Conservation (phyloP, 2,329 filamentous ascomycete genomes). For the Colletotrichum cordylinicola region DNA sequence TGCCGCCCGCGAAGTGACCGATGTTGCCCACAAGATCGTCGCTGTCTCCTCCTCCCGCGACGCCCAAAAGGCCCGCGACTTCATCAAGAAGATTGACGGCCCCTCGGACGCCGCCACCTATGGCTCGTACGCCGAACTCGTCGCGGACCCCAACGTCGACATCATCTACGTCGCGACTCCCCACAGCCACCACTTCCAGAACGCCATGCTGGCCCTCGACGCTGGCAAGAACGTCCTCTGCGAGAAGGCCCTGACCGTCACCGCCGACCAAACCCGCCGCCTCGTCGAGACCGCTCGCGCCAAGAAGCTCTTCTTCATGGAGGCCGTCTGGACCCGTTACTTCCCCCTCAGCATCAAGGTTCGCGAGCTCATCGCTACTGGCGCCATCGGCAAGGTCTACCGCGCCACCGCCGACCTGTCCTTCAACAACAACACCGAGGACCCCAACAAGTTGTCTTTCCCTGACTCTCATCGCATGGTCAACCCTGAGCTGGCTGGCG, state of each 20-base stretch:
- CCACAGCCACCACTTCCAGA: slow-evolving; percentile 93
- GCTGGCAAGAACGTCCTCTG: slow-evolving; percentile 89
- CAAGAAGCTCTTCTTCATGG: slow-evolving; percentile 81
- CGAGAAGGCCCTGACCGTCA: slow-evolving; percentile 90
- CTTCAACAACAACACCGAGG: slow-evolving; percentile 62
- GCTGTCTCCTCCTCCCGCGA: slow-evolving; percentile 84
- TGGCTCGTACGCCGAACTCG: slow-evolving; percentile 82
- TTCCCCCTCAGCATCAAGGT: slow-evolving; percentile 84
- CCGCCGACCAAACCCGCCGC: slow-evolving; percentile 75
- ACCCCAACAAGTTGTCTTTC: slow-evolving; percentile 64
- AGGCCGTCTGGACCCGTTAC: slow-evolving; percentile 89
- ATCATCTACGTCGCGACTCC: slow-evolving; percentile 90
- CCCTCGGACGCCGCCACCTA: slow-evolving; percentile 74
- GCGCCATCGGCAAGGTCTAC: slow-evolving; percentile 65
- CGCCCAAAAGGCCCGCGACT: slow-evolving; percentile 70
- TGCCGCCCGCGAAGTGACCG: slow-evolving; percentile 68
- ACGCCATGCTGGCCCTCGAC: slow-evolving; percentile 82
- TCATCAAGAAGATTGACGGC: slow-evolving; percentile 75
- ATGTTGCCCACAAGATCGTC: slow-evolving; percentile 78
- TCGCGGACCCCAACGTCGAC: slow-evolving; percentile 79
- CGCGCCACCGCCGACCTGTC: slow-evolving; percentile 65
- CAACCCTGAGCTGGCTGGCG: slow-evolving; percentile 82
- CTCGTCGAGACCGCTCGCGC: slow-evolving; percentile 74
- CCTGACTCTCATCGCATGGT: slow-evolving; percentile 76
- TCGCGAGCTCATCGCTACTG: slow-evolving; percentile 65